Evolutionary conservation across 345 rosid genomes (phyloP), one percentile per base, ranked within the genome.

Genomic region (Salix viminalis): DNA sequence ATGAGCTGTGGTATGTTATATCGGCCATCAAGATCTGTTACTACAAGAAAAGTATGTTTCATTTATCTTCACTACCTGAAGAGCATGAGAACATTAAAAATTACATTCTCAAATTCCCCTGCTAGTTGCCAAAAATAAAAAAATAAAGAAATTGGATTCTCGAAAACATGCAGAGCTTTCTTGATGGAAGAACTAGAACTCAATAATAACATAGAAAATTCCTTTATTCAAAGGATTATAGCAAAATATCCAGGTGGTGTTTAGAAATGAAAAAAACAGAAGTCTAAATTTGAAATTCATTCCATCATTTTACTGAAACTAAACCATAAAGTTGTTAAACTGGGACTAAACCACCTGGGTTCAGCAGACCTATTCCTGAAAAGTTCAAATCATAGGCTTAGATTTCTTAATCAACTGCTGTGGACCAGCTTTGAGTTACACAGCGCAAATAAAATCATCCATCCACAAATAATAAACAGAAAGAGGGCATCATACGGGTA

Each of bases 401-500:
- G 62, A 56, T 4, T n/a, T 56, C 62, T 56, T 36, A 36, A 34
- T 66, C 23, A 34, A 21, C 69, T 6, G 19, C 4, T 28, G 41
- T 21, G 69, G 2, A 44, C 18, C 10, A 7, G 46, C 23, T 41
- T 46, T 24, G 6, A 46, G 26, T 23, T 26, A 46, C 21, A 6
- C 39, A 6, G 18, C 28, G 18, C 60, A 56, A 58, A 23, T 36
- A 10, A 72, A 37, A 54, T 34, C 66, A 58, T 34, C n/a, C 70
- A 61, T 61, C 70, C 58, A 71, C 18, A 14, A 30, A 42, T 21
- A 14, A 13, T 30, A 79, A 60, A 23, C 11, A 19, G 21, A 62
- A 65, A 34, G 74, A 18, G 37, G 1, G 58, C 67, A 79, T 73
- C 87, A 10, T 84, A 93, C 97, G 89, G 86, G 85, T 21, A 95